phyloP scores from a whole-genome alignment of 1,284 basidiomycete species.

The Marasmius tenuissimus region DNA sequence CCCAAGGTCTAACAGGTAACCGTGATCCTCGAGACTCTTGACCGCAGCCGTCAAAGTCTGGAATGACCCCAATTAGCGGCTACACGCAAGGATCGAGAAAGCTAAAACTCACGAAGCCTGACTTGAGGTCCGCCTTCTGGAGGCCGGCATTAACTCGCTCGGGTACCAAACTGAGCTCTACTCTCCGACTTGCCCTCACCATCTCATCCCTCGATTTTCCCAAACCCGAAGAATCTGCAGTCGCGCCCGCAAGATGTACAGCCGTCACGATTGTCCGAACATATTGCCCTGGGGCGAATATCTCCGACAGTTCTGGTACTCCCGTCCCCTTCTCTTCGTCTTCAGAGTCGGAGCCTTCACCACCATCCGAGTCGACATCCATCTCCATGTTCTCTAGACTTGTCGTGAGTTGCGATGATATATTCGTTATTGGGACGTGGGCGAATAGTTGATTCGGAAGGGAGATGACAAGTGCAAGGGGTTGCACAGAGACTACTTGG shows the following conservation, averaged over 20 bases:
- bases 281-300: slow-evolving; percentile 88
- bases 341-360: slow-evolving; percentile 41
- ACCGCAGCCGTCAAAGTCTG: slow-evolving; percentile 79
- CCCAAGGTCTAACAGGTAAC: slow-evolving; percentile 89
- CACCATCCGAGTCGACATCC: slow-evolving; percentile 46
- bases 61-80: slow-evolving; percentile 11
- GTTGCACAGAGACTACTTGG: slow-evolving; percentile 85
- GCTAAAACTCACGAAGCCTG: slow-evolving; percentile 64
- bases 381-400: slow-evolving; percentile 65
- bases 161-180: slow-evolving; percentile 90
- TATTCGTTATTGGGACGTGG: slow-evolving; percentile 93
- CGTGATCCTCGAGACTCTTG: slow-evolving; percentile 91
- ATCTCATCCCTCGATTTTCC: slow-evolving; percentile 64
- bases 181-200: slow-evolving; percentile 67
- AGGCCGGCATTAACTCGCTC: slow-evolving; percentile 86
- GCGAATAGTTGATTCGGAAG: slow-evolving; percentile 94
- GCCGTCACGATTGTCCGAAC: slow-evolving; percentile 77
- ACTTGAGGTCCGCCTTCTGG: slow-evolving; percentile 73
- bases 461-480: slow-evolving; percentile 89
- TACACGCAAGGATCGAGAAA: slow-evolving; percentile 1
- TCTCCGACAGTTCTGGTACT: slow-evolving; percentile 68
- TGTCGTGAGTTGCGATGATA: slow-evolving; percentile 83
- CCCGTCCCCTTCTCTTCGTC: slow-evolving; percentile 38
- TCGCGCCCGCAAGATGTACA: slow-evolving; percentile 62
- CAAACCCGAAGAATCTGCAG: slow-evolving; percentile 49